Conservation (phyloP, 129 eudicot species). For the Saussurea involucrata region DNA sequence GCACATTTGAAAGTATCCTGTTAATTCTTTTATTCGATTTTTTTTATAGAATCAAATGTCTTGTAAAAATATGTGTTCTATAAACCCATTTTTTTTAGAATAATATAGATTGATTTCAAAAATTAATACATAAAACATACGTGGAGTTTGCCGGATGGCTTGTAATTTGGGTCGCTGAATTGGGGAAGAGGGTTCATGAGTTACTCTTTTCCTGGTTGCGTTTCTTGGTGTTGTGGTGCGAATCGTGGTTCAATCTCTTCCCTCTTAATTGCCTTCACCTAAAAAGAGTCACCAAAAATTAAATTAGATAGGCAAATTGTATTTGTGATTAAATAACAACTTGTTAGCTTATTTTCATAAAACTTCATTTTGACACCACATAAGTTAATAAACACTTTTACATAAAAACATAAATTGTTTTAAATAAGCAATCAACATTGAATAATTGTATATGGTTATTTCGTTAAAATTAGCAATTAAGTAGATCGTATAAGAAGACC, state of each 20-base stretch:
- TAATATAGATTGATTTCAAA: too few species aligned
- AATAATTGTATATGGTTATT: background rate
- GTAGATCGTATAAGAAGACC: background rate
- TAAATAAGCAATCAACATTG: too few species aligned
- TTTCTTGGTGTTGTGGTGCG: slow-evolving; percentile 63
- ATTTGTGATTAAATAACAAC: too few species aligned
- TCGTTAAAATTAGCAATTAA: background rate
- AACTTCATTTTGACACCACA: too few species aligned
- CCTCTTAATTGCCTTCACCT: background rate
- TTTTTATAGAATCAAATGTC: too few species aligned
- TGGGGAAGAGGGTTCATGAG: slow-evolving; percentile 72
- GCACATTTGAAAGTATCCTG: too few species aligned
- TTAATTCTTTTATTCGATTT: too few species aligned
- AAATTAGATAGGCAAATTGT: background rate
- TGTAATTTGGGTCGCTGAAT: slow-evolving; percentile 31
- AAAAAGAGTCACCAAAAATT: too few species aligned
- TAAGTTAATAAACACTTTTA: too few species aligned
- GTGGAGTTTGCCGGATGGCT: slow-evolving; percentile 59
- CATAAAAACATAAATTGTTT: too few species aligned
- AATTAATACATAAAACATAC: slow-evolving; percentile 23
- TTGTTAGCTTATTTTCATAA: too few species aligned
- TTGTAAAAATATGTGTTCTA: slow-evolving; percentile 17
- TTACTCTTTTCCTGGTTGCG: slow-evolving; percentile 84
- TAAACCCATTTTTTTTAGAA: too few species aligned
- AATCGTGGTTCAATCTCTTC: slow-evolving; percentile 33